These are phyloP conservation scores for Cladosporium austrohemisphaericum DNA, from an alignment of 2,329 filamentous ascomycete genomes.

Conservation along the genomic window DNA sequence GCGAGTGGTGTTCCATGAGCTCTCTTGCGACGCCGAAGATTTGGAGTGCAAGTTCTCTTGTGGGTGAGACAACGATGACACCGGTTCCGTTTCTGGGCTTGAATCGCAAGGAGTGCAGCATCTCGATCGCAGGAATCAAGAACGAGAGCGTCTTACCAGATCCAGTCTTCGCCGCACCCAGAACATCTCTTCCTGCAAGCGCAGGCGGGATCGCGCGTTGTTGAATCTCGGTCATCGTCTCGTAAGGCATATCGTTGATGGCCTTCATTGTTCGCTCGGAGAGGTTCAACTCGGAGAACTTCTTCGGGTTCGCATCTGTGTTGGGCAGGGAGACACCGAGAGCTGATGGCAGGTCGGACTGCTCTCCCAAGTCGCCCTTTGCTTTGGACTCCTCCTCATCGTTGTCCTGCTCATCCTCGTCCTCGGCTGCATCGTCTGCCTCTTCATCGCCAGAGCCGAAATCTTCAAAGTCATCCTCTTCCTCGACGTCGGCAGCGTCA, in stretches of 20 bases:
- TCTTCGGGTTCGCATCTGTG: conserved; percentile 59
- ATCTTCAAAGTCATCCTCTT: conserved; percentile 36
- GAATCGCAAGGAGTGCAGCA: conserved; percentile 84
- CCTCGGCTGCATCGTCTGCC: conserved; percentile 31
- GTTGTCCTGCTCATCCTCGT: conserved; percentile 32
- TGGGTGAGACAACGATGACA: conserved; percentile 88
- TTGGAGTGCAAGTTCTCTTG: conserved; percentile 87
- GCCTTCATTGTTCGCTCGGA: conserved; percentile 86
- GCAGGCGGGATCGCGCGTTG: conserved; percentile 80
- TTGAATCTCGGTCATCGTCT: conserved; percentile 95
- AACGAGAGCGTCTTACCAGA: conserved; percentile 96
- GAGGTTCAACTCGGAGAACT: conserved; percentile 77
- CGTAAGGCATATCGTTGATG: conserved; percentile 87
- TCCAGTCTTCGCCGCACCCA: conserved; percentile 93
- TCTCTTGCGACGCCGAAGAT: conserved; percentile 94
- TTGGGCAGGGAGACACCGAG: conserved; percentile 56
- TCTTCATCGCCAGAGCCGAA: conserved; percentile 37
- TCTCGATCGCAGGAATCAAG: conserved; percentile 89
- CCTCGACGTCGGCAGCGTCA: conserved; percentile 20
- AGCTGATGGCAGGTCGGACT: conserved; percentile 52
- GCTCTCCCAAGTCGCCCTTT: conserved; percentile 33
- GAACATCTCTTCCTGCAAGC: conserved; percentile 83
- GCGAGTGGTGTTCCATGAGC: conserved; percentile 89
- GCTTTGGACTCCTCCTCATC: conserved; percentile 30
- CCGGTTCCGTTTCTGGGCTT: conserved; percentile 92